Percentiles rank a stretch among this genome's conserved stretches.
phyloP scores from a whole-genome alignment of 331 rosid species.

The Rosa hybrid region DNA sequence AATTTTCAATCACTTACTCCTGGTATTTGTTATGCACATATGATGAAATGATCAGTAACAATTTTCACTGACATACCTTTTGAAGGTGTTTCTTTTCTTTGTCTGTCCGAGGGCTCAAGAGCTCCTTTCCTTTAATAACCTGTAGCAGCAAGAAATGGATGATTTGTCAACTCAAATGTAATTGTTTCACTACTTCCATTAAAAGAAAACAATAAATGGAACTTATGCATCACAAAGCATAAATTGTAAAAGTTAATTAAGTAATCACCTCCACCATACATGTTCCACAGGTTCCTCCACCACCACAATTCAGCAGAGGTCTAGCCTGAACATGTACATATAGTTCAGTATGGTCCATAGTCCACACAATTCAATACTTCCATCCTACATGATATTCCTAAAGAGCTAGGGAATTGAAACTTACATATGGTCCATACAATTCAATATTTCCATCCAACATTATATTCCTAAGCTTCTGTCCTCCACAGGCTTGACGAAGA shows the following conservation, averaged over 20 bases:
- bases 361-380: neutral
- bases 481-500: constrained; percentile 72
- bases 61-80: constrained; percentile 40
- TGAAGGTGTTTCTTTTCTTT: constrained; percentile 73
- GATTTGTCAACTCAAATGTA: neutral
- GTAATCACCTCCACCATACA: constrained; percentile 86
- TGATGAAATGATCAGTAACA: neutral
- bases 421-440: constrained; percentile 86
- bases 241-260: neutral
- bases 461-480: constrained; percentile 74
- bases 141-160: constrained; percentile 21
- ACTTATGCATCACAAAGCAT: neutral
- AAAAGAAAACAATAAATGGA: neutral
- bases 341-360: neutral
- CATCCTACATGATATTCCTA: neutral
- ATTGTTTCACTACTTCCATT: neutral
- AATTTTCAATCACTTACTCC: neutral
- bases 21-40: neutral
- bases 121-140: constrained; percentile 78
- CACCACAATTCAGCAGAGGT: constrained; percentile 71
- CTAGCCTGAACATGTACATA: constrained; percentile 48
- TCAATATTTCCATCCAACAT: constrained; percentile 83
- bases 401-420: neutral
- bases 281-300: constrained; percentile 87
- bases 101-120: constrained; percentile 73